These are phyloP conservation scores for Fusarium sp. DNA, from an alignment of 2,329 filamentous ascomycete species.

Conservation along the genomic window DNA sequence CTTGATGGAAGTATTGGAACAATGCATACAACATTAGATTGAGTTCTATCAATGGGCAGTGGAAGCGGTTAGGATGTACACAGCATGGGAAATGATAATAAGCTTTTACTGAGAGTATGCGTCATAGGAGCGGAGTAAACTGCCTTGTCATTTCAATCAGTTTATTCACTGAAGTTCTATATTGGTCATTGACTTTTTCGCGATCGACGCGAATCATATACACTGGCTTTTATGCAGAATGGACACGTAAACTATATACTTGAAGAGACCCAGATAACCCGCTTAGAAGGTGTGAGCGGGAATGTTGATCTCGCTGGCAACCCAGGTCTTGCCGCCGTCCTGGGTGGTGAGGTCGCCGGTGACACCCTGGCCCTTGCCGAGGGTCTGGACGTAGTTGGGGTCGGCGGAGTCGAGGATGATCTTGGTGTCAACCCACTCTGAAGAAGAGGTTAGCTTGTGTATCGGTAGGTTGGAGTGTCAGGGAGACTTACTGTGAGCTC, in stretches of 20 bases:
- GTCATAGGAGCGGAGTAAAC: background rate
- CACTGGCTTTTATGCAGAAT: background rate
- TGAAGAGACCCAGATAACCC: background rate
- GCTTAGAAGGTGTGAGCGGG: slow-evolving; percentile 8
- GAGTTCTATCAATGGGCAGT: background rate
- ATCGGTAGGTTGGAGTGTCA: accelerated
- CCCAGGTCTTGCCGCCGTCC: slow-evolving; percentile 26
- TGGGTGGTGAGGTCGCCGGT: slow-evolving; percentile 12
- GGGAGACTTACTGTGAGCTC: slow-evolving; percentile 28
- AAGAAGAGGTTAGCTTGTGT: background rate
- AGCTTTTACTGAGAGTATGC: background rate
- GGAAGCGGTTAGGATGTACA: background rate
- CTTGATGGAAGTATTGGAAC: background rate
- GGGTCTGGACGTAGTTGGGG: slow-evolving; percentile 29
- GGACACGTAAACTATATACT: background rate
- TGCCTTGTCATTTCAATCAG: background rate
- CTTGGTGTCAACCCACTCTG: slow-evolving; percentile 35
- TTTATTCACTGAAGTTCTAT: background rate
- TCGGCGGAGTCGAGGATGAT: slow-evolving; percentile 27
- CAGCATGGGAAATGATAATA: background rate
- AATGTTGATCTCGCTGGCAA: slow-evolving; percentile 5
- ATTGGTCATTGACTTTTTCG: background rate
- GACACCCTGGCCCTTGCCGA: slow-evolving; percentile 30
- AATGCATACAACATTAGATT: background rate
- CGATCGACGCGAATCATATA: background rate